These are phyloP conservation scores for Elsinoe perseae DNA, from an alignment of 2,329 filamentous ascomycete species.

Conservation along the genomic window DNA sequence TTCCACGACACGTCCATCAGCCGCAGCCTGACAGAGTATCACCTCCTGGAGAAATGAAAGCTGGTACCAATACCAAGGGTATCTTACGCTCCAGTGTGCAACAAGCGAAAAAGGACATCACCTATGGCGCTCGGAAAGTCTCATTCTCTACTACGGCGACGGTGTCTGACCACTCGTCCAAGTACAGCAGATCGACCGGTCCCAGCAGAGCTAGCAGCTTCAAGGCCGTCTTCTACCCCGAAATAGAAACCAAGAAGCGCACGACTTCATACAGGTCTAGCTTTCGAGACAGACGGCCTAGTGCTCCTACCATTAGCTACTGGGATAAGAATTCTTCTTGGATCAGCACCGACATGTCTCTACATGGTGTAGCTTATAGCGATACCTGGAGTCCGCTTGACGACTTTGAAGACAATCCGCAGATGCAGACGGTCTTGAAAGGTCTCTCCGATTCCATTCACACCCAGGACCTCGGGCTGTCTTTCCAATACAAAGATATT, in stretches of 20 bases:
- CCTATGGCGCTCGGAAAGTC: not conserved
- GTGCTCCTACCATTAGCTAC: conserved; percentile 27
- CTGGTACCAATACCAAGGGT: not conserved
- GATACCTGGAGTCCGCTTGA: conserved; percentile 19
- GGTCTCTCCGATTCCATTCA: conserved; percentile 48
- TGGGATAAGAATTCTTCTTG: conserved; percentile 10
- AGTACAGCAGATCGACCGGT: conserved; percentile 5
- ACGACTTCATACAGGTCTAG: conserved; percentile 9
- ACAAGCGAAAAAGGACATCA: not conserved
- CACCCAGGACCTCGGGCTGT: conserved; percentile 45
- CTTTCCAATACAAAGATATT: conserved; percentile 46
- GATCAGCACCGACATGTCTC: not conserved
- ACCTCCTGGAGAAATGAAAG: not conserved
- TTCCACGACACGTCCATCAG: not conserved
- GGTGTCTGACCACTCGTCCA: conserved; percentile 2
- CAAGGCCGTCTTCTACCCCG: conserved; percentile 2
- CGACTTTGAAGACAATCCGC: conserved; percentile 25
- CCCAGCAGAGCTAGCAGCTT: conserved; percentile 5
- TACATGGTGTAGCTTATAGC: conserved; percentile 4
- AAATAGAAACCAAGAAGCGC: not conserved
- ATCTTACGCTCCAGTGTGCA: not conserved
- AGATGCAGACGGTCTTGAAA: conserved; percentile 41
- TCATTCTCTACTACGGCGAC: not conserved
- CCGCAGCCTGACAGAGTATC: conserved; percentile 14
- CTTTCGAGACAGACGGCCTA: conserved; percentile 15